Base-by-base conservation (phyloP, 106 monocot species). In the Cymbidium sinense region DNA sequence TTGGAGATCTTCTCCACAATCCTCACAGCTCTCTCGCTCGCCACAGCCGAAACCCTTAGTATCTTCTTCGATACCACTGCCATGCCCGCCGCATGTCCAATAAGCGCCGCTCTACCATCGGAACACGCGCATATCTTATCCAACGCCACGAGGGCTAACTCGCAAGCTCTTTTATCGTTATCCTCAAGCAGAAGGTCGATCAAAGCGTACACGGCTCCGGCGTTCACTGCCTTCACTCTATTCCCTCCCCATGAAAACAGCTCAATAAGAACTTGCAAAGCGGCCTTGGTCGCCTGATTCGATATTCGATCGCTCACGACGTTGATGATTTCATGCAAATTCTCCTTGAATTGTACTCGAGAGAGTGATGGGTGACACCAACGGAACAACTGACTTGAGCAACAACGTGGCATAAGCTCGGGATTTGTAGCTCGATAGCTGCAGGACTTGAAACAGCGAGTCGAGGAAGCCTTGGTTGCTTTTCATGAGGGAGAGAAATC, bases 31-130 rank as follows among this genome's bases (percentile, higher is more conserved):
- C 76, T 69, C 44, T 91, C 90, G 39, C 70, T 90, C 36, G 85
- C 93, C 61, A 69, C 37, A 17, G 70, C 18, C 58, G 92, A 90
- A 31, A 92, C 86, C 83, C 85, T 81, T 2, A 88, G 43, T 11
- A 87, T 65, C 87, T 80, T 95, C 87, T 82, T 89, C 50, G 84
- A 34, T 54, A 95, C 86, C 65, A 88, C 78, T 3, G 95, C 88
- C 1, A 95, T 43, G 11, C 93, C 95, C 3, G 85, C 90, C 37
- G 86, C 79, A 28, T 95, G 92, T 20, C 79, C 64, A 1, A 81
- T 54, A 3, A 95, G 79, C 86, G 84, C 85, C 28, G 82, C 80
- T 76, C 95, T 80, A 41, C 93, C 95, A 44, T 95, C 93, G 0
- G 95, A 85, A 74, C 93, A 95, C 10, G 79, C 54, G 74, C 93